Percentiles rank a stretch among this genome's conserved stretches.
Evolutionary conservation across 2,329 filamentous ascomycete species (phyloP).

Genomic region (Colletotrichum aenigma): DNA sequence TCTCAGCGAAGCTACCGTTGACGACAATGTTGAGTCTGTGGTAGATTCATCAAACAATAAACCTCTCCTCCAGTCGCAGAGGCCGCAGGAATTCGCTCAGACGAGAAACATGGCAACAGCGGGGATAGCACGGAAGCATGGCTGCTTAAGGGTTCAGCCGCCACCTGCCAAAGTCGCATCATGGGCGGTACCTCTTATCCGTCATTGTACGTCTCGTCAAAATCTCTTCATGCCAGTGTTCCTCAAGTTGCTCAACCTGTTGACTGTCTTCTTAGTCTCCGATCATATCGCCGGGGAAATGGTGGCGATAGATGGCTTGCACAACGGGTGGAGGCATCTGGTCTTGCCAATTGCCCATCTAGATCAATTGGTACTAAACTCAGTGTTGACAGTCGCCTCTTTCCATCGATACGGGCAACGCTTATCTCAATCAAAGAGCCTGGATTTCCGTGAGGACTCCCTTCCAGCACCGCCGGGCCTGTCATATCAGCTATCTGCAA

Average conservation of each 20-base stretch:
- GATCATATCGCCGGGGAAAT: conserved; percentile 24
- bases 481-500: neutral
- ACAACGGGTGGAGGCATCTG: conserved; percentile 25
- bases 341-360: conserved; percentile 23
- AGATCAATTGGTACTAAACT: conserved; percentile 13
- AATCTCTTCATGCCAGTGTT: neutral
- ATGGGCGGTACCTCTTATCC: neutral
- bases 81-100: neutral
- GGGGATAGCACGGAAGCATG: neutral
- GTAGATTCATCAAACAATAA: neutral
- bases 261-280: conserved; percentile 15
- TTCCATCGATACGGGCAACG: neutral
- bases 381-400: conserved; percentile 9
- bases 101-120: neutral
- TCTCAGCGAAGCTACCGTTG: neutral
- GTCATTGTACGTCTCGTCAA: neutral
- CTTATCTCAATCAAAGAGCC: neutral
- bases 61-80: neutral
- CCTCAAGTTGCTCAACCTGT: neutral
- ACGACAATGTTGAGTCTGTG: neutral
- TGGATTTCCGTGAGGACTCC: neutral
- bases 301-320: conserved; percentile 24
- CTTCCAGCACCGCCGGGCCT: neutral
- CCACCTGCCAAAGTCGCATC: neutral
- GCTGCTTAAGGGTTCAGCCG: neutral